Conservation (phyloP, 1,139 yeast species). For the Sugiyamaella sp. region DNA sequence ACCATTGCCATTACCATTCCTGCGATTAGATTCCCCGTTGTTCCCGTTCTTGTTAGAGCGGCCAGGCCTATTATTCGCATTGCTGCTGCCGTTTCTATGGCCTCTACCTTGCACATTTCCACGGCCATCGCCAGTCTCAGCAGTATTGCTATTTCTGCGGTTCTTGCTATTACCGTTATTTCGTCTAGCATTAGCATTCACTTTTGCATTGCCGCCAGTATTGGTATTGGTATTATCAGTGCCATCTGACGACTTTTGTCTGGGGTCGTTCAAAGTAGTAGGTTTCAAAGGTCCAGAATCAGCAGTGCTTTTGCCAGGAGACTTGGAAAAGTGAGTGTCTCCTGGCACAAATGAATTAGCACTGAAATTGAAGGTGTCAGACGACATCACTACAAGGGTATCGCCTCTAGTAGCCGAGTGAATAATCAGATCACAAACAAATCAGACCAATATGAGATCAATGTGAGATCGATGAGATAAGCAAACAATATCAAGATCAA, state of each 20-base stretch:
- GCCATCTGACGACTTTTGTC: background rate
- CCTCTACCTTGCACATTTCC: no score
- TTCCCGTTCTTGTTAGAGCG: background rate
- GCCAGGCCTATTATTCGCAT: background rate
- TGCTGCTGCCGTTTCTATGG: background rate
- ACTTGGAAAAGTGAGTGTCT: background rate
- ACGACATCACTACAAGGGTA: slow-evolving; percentile 20
- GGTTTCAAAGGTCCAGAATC: background rate
- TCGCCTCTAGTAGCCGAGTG: background rate
- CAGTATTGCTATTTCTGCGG: background rate
- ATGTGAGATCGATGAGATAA: no score
- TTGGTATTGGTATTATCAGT: background rate
- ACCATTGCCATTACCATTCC: slow-evolving; percentile 5
- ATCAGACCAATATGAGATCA: background rate
- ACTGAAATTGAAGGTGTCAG: slow-evolving; percentile 24
- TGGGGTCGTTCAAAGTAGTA: background rate
- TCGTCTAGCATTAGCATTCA: background rate
- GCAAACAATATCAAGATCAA: no score
- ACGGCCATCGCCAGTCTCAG: background rate
- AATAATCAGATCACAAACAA: background rate
- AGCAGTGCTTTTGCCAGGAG: background rate
- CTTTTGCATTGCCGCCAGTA: background rate
- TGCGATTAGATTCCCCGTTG: slow-evolving; percentile 9
- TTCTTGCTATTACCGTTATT: no score
- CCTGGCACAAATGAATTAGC: slow-evolving; percentile 27